These are phyloP conservation scores for Plasmopara viticola DNA, from an alignment of 352 stramenopile species.

Conservation along the genomic window DNA sequence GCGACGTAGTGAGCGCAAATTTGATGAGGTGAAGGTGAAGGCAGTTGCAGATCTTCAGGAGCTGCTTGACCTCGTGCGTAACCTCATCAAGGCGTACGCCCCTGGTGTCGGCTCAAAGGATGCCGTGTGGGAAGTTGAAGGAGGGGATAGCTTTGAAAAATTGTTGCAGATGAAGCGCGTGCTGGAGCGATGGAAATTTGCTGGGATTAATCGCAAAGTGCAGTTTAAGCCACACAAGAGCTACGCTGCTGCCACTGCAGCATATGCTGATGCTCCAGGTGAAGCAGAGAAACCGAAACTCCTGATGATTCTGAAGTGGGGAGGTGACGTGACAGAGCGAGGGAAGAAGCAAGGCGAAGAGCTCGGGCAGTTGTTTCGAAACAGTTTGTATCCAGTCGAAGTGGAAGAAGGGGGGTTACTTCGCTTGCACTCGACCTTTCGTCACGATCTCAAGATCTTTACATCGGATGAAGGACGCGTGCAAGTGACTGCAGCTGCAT, in stretches of 20 bases:
- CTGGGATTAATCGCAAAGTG: constrained; percentile 96
- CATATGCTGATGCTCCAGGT: constrained; percentile 15
- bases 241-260: constrained; percentile 35
- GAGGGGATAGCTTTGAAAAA: constrained; percentile 88
- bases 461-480: constrained; percentile 98
- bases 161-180: constrained; percentile 95
- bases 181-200: constrained; percentile 95
- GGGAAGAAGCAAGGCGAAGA: constrained; percentile 94
- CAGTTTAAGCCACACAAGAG: constrained; percentile 79
- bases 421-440: constrained; percentile 98
- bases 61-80: constrained; percentile 72
- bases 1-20: constrained; percentile 59
- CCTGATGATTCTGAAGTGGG: constrained; percentile 99
- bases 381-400: constrained; percentile 85
- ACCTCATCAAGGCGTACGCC: constrained; percentile 76
- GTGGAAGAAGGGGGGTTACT: constrained; percentile 92
- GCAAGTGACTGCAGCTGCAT: constrained; percentile 99
- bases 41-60: constrained; percentile 74
- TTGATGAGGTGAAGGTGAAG: constrained; percentile 84
- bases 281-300: constrained; percentile 78
- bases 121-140: constrained; percentile 78
- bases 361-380: constrained; percentile 91
- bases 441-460: constrained; percentile 99
- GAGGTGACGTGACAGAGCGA: constrained; percentile 97
- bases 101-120: constrained; percentile 74